Evolutionary conservation across 495 filamentous ascomycete species (phyloP), one percentile per base, ranked within the genome.

Genomic region (Penicillium angulare): DNA sequence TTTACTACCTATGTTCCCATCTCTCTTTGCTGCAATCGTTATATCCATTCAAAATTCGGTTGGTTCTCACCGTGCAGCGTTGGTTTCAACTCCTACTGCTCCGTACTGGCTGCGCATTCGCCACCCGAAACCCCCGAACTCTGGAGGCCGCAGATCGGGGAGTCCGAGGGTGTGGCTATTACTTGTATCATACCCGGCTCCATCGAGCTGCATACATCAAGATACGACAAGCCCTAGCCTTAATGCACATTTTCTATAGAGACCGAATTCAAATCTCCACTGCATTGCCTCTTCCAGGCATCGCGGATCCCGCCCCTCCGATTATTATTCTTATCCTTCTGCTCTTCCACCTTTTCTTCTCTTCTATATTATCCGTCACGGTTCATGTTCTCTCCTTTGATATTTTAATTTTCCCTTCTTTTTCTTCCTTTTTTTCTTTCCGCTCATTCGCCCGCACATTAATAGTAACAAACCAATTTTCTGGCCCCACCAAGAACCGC

Each of bases 381-480:
- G 38, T 46, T 39, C 33, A 48, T 58, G 50, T 53, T 60, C 60
- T 59, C 53, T 20, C 38, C 53, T 35, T 49, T 42, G 52, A 31
- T 34, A 49, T 54, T 53, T 51, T 38, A 60, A 56, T 49, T 56
- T 63, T 63, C 49, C 55, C 62, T 59, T 69, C 67, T 59, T 39
- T 50, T 50, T 69, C 66, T 75, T 73, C 59, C 67, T 64, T 62
- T 70, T 67, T 57, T 56, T 76, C 66, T 68, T 53, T 53, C 65
- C 59, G 69, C 68, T 68, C 71, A 64, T 74, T 76, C 71, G 75
- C 69, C 72, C 69, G 68, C 70, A 64, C 72, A 63, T 67, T 72
- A 70, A 67, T 67, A 68, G 70, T 64, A 60, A 61, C 61, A 54
- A 61, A 55, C 24, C 60, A 59, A 42, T 63, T 62, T 53, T 32